Base-by-base conservation (phyloP, 345 rosid genomes). In the Mallotus nudiflorus region DNA sequence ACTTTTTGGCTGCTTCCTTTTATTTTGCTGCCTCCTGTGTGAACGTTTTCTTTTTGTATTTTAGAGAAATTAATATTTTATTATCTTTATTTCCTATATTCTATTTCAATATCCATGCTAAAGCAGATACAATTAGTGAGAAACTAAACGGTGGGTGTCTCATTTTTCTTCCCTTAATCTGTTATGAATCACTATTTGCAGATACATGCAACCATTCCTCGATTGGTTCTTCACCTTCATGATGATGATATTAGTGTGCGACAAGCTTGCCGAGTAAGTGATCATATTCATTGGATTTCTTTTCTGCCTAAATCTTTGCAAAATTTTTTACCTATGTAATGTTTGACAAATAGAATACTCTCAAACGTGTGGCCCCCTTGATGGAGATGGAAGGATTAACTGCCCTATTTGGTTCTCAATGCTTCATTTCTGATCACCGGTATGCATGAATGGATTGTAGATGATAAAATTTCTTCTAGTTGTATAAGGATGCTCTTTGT, bases 161-260 rank as follows among this genome's bases (percentile, higher is more conserved):
- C 22, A 0, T 28, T 33, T 9, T 33, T 15, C 20, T 10, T 61
- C 19, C 25, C 5, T 72, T 73, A 60, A 68, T 66, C 18, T 6
- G 33, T 53, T 40, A 51, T 5, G n/a, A 56, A 68, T 79, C 14
- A n/a, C 27, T 78, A 29, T 78, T 75, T 33, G 31, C 85, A 94
- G 98, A 86, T 91, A 69, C 97, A 91, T 77, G 88, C 91, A 65
- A 80, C 86, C 48, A 75, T 90, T 16, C 96, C 98, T 67, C 96
- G 93, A 57, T 79, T 94, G 84, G 82, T 88, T 53, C 81, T 94
- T 66, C 97, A 94, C 74, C 88, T 91, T 70, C 82, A 86, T 31
- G 98, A 94, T 52, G 95, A 90, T 31, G 88, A 94, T 68, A 78
- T 70, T 77, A 76, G 83, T 71, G 91, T 94, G 72, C 77, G 96